phyloP scores from a whole-genome alignment of 192 early-diverging fungal genomes.

The Funneliformis mosseae region DNA sequence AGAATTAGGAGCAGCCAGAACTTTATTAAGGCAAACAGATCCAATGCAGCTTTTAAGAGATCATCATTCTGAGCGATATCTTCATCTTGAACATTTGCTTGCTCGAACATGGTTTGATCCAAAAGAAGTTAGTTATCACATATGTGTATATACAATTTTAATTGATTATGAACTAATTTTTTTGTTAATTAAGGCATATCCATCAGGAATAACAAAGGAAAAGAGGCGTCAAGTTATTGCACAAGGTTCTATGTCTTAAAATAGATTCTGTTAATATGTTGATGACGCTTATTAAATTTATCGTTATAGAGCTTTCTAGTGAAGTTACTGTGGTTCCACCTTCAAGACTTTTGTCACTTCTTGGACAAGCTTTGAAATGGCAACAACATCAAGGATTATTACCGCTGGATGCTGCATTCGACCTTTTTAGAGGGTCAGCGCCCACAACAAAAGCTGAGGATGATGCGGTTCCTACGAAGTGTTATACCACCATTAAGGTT shows the following conservation, averaged over 20 bases:
- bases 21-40: conserved; percentile 85
- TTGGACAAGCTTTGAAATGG: conserved; percentile 89
- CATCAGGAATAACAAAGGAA: conserved; percentile 64
- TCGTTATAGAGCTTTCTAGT: conserved; percentile 45
- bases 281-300: not conserved
- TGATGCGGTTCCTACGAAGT: conserved; percentile 71
- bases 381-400: conserved; percentile 82
- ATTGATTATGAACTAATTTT: not conserved
- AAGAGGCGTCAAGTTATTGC: conserved; percentile 77
- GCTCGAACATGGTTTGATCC: conserved; percentile 71
- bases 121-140: conserved; percentile 53
- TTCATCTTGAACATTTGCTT: conserved; percentile 79
- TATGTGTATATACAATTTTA: not conserved
- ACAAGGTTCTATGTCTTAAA: conserved; percentile 46
- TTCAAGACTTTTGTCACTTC: conserved; percentile 77
- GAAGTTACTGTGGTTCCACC: conserved; percentile 77
- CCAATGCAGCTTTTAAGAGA: conserved; percentile 84
- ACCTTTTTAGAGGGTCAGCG: conserved; percentile 78
- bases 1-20: conserved; percentile 82
- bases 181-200: conserved; percentile 58
- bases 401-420: conserved; percentile 67
- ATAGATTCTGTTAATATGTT: not conserved
- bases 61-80: conserved; percentile 76
- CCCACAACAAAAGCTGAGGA: conserved; percentile 65
- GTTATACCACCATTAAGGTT: conserved; percentile 84